Base-by-base conservation (phyloP, 768 basidiomycete genomes). In the Leccinum pellstonianum region DNA sequence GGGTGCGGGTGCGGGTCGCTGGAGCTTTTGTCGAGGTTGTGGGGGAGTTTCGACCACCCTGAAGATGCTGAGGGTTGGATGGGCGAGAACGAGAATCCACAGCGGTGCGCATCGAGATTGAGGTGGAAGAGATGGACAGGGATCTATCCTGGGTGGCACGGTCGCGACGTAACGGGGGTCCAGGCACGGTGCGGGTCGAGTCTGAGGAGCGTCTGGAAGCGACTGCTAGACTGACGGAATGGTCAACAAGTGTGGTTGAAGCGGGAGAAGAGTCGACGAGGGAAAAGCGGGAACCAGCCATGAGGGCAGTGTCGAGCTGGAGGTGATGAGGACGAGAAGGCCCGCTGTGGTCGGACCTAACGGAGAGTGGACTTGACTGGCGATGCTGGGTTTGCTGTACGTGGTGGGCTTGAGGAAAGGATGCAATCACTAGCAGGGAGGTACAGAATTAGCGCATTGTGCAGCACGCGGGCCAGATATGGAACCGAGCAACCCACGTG, bases 61-160 rank as follows among this genome's bases (percentile, higher is more conserved):
- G 80, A 15, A 75, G 70, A 41, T 72, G 54, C 21, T 72, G 68
- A 19, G 74, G 68, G 48, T 74, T 70, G 37, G 72, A 58, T 5
- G 74, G 70, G 19, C 77, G 73, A 31, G 79, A 75, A 55, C 73
- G 75, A 51, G 64, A 62, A 8, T 75, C 79, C 37, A 81, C 56
- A 43, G 79, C 68, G n/a, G 82, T 77, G 35, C 84, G 82, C 56
- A 81, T 68, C 62, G 84, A 67, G 29, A 75, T 72, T 11, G 83
- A 75, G n/a, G 83, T 77, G 14, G 87, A 83, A 31, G 88, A 89
- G 79, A 91, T 83, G 56, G 90, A 91, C 77, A 91, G 81, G 51
- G 90, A 78, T 29, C 91, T 85, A 75, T 92, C 90, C 64, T 88
- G 86, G 4, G 75, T 65, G 3, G 76, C 69, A 56, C 86, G 85